Base-by-base conservation (phyloP, 1,284 basidiomycete genomes). In the Fomitopsis pinicola region DNA sequence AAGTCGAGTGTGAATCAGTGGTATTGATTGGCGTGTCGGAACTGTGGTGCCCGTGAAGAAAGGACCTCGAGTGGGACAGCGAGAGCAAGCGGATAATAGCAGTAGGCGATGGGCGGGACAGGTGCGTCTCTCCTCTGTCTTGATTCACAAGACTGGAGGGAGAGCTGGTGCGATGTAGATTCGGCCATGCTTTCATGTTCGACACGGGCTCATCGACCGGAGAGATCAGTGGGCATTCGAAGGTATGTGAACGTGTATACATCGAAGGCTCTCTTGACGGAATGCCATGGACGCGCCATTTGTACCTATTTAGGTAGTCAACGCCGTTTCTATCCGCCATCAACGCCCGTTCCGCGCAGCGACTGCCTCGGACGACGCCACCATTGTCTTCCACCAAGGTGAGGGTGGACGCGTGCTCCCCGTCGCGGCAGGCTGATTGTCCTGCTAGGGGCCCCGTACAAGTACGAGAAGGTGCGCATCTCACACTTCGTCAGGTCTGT, bases 1-100 rank as follows among this genome's bases (percentile, higher is more conserved):
- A 3, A 8, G 19, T 26, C 30, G 5, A 8, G 30, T 33, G 8
- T 28, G 22, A 6, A 26, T 8, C n/a, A 10, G 9, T 28, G 22
- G 26, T 46, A 26, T 6, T 46, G 45, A 26, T 28, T 5, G 19
- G 45, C 14, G 12, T 42, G 40, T 42, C 40, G 40, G 6, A 12
- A 52, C 8, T 53, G 22, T 22, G 55, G 38, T 33, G 19, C 35
- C 22, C 2, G 35, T 66, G 63, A 64, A 92, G 91, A 69, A 96
- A 95, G 69, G 97, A 99, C 76, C 83, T 99, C 5, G 89, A 90
- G 22, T 98, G 96, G 95, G 97, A 99, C 71, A 92, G 91, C 3
- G 97, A 99, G 74, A 94, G 92, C 71, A 97, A 98, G 76, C 86
- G 97, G 15, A 91, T 99, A 67, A 91, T 98, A 56, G 95, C 91